Base-by-base conservation (phyloP, 805 yeast species). In the Nakazawaea anatomiae region DNA sequence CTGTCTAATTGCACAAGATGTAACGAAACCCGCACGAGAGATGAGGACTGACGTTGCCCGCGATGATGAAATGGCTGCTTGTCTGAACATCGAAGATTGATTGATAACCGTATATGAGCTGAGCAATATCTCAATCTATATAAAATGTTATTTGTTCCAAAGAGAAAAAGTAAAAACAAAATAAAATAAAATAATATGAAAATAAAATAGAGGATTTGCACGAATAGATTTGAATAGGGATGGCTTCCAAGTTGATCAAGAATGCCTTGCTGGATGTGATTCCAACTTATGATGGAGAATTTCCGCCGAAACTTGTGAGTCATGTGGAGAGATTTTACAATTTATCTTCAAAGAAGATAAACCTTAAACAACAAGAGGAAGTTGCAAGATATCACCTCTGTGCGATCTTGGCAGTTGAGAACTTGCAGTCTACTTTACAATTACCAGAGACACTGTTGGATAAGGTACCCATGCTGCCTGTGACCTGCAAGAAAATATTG, bases 321-420 rank as follows among this genome's bases (percentile, higher is more conserved):
- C 67, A 67, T 60, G 62, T 76, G 5, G 76, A 67, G 36, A 71
- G 76, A 3, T 60, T 82, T 11, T 81, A 82, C 58, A 71, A 69
- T 54, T 63, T 76, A 1, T 74, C 85, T 25, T 69, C 85, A n/a
- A 78, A 72, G 51, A 73, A 75, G 43, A 76, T 77, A 53, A 62
- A 66, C 2, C 62, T 85, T 27, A 74, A 79, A 11, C 73, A 74
- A 29, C 72, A 72, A 39, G 78, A 80, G 47, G 91, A 86, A 55
- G 68, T 77, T 2, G 89, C 89, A 1, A 69, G 92, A 49, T 75
- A 74, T 50, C 91, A 86, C 61, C 62, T 87, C 10, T 82, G 89
- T 62, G 86, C 89, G 5, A 79, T 69, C 54, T 61, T 85, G 28
- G 84, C 87, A 0, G 76, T 77, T 11, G 82, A 80, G 52, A 72